These are phyloP conservation scores for Ceratocystis huliohia DNA, from an alignment of 2,329 filamentous ascomycete genomes.

Conservation along the genomic window DNA sequence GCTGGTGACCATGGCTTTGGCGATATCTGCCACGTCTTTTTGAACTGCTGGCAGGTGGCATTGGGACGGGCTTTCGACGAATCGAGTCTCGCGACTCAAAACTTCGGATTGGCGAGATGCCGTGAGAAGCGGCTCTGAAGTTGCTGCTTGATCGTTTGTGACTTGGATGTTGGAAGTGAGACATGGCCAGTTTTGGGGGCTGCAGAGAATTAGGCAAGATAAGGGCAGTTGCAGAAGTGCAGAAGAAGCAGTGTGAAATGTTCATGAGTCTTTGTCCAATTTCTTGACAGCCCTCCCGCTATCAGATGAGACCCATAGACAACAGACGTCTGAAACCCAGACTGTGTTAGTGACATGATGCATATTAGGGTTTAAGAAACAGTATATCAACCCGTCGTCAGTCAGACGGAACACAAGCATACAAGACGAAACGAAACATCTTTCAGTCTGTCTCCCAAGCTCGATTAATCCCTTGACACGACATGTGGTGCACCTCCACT, in stretches of 20 bases:
- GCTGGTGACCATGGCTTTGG: neutral
- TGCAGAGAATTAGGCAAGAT: neutral
- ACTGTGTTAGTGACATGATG: neutral
- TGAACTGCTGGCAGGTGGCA: neutral
- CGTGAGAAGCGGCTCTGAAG: neutral
- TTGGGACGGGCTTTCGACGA: conserved; percentile 15
- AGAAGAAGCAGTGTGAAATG: neutral
- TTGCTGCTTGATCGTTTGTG: neutral
- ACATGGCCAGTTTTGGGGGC: neutral
- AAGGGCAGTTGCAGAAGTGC: neutral
- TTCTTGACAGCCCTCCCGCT: neutral
- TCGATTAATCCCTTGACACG: neutral
- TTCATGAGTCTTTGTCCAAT: neutral
- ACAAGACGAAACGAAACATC: neutral
- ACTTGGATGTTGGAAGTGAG: neutral
- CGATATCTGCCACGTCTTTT: neutral
- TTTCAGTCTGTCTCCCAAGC: neutral
- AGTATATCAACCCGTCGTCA: neutral
- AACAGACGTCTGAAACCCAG: neutral
- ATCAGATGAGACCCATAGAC: neutral
- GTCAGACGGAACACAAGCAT: neutral
- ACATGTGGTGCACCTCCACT: neutral
- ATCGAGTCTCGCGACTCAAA: conserved; percentile 16
- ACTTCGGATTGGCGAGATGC: neutral
- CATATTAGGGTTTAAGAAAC: neutral